Conservation (phyloP, 192 early-diverging fungal genomes). For the Coemansia sp. region DNA sequence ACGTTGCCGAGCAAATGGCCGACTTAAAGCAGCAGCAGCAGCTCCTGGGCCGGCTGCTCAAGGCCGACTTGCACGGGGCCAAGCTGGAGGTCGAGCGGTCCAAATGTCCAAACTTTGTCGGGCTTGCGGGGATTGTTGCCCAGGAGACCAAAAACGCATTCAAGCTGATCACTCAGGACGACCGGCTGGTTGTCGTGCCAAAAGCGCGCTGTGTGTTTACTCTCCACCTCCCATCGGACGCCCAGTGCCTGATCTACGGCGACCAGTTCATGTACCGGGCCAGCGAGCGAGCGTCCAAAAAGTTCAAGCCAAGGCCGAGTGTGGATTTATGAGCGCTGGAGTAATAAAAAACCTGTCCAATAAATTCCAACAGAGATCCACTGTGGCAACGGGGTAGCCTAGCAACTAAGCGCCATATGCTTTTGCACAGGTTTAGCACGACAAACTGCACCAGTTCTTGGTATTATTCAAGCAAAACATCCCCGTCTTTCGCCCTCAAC, state of each 20-base stretch:
- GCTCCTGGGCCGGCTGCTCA: conserved; percentile 35
- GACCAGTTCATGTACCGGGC: conserved; percentile 72
- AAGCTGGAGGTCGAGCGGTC: conserved; percentile 67
- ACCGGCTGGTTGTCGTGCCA: conserved; percentile 64
- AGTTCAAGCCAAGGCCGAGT: conserved; percentile 44
- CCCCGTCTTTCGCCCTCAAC: too few relatives aligned
- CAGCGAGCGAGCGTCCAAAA: conserved; percentile 63
- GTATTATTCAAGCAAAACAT: too few relatives aligned
- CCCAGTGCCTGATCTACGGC: conserved; percentile 65
- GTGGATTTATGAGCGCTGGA: conserved; percentile 38
- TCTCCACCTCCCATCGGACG: conserved; percentile 30
- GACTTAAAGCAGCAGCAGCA: conserved; percentile 40
- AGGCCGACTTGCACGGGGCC: conserved; percentile 87
- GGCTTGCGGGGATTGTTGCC: conserved; percentile 72
- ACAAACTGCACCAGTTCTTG: too few relatives aligned
- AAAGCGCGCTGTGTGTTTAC: conserved; percentile 64
- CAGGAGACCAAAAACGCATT: conserved; percentile 90
- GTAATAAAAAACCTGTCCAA: too few relatives aligned
- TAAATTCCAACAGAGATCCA: too few relatives aligned
- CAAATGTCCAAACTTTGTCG: conserved; percentile 75
- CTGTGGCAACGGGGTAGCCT: too few relatives aligned
- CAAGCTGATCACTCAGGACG: conserved; percentile 64
- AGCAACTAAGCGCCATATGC: too few relatives aligned
- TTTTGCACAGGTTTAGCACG: too few relatives aligned
- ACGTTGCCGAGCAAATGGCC: conserved; percentile 24